Evolutionary conservation across 352 stramenopile species (phyloP).

Genomic region (Halophytophthora batemanensis): DNA sequence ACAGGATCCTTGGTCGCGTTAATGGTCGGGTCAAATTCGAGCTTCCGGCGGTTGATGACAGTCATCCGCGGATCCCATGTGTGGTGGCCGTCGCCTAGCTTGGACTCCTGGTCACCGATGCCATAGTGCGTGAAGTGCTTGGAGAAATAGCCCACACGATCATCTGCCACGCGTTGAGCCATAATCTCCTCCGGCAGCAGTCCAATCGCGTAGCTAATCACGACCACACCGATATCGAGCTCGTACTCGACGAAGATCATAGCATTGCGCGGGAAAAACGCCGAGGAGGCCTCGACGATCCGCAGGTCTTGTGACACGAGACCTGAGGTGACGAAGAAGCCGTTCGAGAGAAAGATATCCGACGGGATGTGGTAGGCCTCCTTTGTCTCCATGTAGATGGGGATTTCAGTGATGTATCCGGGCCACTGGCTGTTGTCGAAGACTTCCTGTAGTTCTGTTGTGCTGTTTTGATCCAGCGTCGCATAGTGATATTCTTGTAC

Average conservation of each 20-base stretch:
- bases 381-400: conserved; percentile 64
- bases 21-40: conserved; percentile 39
- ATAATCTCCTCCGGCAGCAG: conserved; percentile 62
- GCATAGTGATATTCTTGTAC: conserved; percentile 60
- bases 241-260: conserved; percentile 79
- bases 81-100: conserved; percentile 35
- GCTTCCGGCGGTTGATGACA: conserved; percentile 67
- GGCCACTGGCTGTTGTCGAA: conserved; percentile 70
- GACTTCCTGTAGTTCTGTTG: conserved; percentile 45
- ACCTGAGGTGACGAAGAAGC: conserved; percentile 68
- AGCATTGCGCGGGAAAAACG: conserved; percentile 69
- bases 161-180: conserved; percentile 53
- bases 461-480: conserved; percentile 26
- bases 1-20: conserved; percentile 51
- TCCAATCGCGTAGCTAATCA: conserved; percentile 71
- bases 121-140: conserved; percentile 61
- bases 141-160: conserved; percentile 81
- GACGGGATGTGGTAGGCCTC: conserved; percentile 45
- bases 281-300: conserved; percentile 22
- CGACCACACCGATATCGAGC: conserved; percentile 41
- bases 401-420: conserved; percentile 46
- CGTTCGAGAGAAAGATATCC: conserved; percentile 55
- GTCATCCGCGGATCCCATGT: conserved; percentile 56
- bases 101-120: conserved; percentile 26
- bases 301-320: conserved; percentile 30